Evolutionary conservation across 352 stramenopile species (phyloP), one percentile per base, ranked within the genome.

Genomic region (Phytopythium oedochilum): DNA sequence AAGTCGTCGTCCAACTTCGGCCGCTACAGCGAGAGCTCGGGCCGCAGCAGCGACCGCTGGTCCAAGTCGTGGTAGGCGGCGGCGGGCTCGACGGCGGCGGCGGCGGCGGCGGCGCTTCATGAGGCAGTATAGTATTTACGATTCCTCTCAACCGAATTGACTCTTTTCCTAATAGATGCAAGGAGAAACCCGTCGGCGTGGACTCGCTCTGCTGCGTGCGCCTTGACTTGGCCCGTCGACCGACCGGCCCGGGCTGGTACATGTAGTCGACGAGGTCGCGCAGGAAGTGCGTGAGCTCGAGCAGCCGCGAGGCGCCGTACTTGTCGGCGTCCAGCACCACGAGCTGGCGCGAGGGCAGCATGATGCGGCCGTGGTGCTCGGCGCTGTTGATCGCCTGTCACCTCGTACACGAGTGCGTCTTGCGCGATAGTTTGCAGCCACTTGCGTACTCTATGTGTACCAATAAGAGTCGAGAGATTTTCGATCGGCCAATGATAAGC

Each of bases 281-380:
- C 35, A 89, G 56, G 44, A 89, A 89, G 44, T 85, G 66, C 17
- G 75, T 86, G 47, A 89, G 78, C 61, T 87, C 70, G 29, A 83
- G 59, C 51, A 78, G 73, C 23, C 75, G 73, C 22, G 75, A 64
- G 23, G 64, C 60, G 35, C 75, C 78, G 59, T 89, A 89, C 60
- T 84, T 83, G 53, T 82, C 60, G 11, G 63, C 47, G 51, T 89
- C 68, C 34, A 89, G 35, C 55, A 87, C 78, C 34, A 89, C 58
- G 31, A 87, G 66, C 25, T 70, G 64, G 35, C 77, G 67, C 25
- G 67, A 26, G 25, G 78, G 76, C 49, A 87, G 61, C 36, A 75
- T 78, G 45, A 71, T 64, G 34, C 73, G 59, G 52, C 78, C 73
- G 25, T 87, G 68, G 23, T 67, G 63, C 53, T 86, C 69, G 10